These are phyloP conservation scores for Amoeboaphelidium occidentale DNA, from an alignment of 371 early-diverging fungal genomes.

Conservation along the genomic window DNA sequence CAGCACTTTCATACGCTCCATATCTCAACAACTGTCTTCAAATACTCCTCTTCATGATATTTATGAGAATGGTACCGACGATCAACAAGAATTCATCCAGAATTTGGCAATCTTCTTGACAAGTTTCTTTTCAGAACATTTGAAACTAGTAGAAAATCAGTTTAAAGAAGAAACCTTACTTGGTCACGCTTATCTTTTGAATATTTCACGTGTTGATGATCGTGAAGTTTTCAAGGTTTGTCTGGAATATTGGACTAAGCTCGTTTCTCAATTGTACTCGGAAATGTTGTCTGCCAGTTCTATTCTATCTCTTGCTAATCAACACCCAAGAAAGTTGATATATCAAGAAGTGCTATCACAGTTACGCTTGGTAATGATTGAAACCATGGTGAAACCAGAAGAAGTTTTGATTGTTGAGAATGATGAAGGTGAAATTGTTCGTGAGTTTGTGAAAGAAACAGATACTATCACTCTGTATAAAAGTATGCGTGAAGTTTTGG, in stretches of 20 bases:
- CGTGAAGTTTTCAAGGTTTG: slow-evolving; percentile 93
- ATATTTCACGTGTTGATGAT: slow-evolving; percentile 71
- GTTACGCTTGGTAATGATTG: slow-evolving; percentile 76
- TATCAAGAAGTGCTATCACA: slow-evolving; percentile 55
- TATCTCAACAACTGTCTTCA: neutral
- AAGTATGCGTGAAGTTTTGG: slow-evolving; percentile 92
- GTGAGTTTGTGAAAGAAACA: slow-evolving; percentile 92
- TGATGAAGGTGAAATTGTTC: slow-evolving; percentile 98
- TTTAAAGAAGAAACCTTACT: slow-evolving; percentile 30
- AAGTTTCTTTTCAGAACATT: slow-evolving; percentile 48
- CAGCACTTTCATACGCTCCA: slow-evolving; percentile 37
- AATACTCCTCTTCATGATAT: slow-evolving; percentile 25
- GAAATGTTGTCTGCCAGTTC: slow-evolving; percentile 22
- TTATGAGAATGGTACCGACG: slow-evolving; percentile 55
- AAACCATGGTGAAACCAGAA: slow-evolving; percentile 89
- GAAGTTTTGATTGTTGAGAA: slow-evolving; percentile 97
- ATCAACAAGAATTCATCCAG: slow-evolving; percentile 72
- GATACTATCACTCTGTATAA: slow-evolving; percentile 95
- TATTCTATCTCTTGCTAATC: neutral
- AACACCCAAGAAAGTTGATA: slow-evolving; percentile 30
- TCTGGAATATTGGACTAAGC: slow-evolving; percentile 81
- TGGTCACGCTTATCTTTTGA: slow-evolving; percentile 68
- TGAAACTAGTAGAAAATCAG: slow-evolving; percentile 18
- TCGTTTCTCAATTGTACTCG: slow-evolving; percentile 64
- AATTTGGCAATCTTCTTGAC: slow-evolving; percentile 68